phyloP scores from a whole-genome alignment of 306 rosid genomes.

The Astragalus membranaceus region DNA sequence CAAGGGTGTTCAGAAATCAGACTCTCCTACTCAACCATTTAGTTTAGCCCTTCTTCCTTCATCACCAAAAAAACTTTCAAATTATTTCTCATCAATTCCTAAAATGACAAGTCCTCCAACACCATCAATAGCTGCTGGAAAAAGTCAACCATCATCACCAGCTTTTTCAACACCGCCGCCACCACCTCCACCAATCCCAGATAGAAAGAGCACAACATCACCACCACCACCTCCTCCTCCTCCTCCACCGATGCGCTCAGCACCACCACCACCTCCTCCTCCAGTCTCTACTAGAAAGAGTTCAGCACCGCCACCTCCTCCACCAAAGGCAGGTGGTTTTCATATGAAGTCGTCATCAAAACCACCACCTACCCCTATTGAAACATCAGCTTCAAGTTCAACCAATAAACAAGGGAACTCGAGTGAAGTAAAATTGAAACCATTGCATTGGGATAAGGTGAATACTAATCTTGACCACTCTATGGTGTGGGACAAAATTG shows the following conservation, averaged over 20 bases:
- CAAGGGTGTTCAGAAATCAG: conserved; percentile 24
- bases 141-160: background rate
- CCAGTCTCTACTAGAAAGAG: conserved; percentile 16
- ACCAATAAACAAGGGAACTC: conserved; percentile 22
- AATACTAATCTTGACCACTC: conserved; percentile 67
- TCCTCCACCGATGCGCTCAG: conserved; percentile 2
- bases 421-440: conserved; percentile 59
- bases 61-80: conserved; percentile 14
- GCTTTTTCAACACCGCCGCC: conserved; percentile 14
- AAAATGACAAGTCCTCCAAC: background rate
- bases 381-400: background rate
- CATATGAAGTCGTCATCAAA: conserved; percentile 43
- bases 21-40: conserved; percentile 18
- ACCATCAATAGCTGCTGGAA: background rate
- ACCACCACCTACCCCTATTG: conserved; percentile 41
- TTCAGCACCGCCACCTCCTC: conserved; percentile 30
- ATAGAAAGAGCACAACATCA: background rate
- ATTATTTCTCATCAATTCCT: conserved; percentile 34
- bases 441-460: conserved; percentile 91
- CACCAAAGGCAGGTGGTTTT: conserved; percentile 33
- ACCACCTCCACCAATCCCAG: conserved; percentile 20
- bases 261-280: conserved; percentile 16
- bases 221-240: conserved; percentile 24
- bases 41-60: conserved; percentile 28
- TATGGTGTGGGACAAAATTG: conserved; percentile 93